Base-by-base conservation (phyloP, 129 eudicot genomes). In the Saposhnikovia divaricata region DNA sequence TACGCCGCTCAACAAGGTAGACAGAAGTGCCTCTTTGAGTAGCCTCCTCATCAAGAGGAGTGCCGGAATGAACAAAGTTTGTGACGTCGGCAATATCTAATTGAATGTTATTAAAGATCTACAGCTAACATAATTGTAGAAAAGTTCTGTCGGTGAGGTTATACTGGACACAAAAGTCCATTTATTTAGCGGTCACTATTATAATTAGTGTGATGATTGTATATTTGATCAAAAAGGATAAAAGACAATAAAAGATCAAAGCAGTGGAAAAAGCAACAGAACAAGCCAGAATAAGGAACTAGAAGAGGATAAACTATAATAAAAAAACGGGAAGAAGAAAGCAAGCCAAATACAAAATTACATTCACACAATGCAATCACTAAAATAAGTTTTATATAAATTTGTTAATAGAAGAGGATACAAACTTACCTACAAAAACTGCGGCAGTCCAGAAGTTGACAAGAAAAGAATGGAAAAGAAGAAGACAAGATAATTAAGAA, bases 81-180 rank as follows among this genome's bases (percentile, higher is more conserved):
- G 99, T 95, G 77, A 95, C 99, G 82, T 95, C 99, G 81, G 99
- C 99, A 87, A 95, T 95, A 86, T 95, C 99, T 95, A 66, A 74
- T 81, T 68, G 38, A 39, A 71, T 45, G 53, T 14, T 50, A 85
- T 92, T 68, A 92, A 95, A 85, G 91, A 85, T 80, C 65, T 37
- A 80, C 78, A 80, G 13, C 57, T 57, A 76, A 74, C 13, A 44
- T 47, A 40, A 74, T n/a, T 45, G 78, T 44, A 34, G 18, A 74
- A 46, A 46, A 39, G 23, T 15, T 45, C 78, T 45, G 23, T 66
- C 4, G 23, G 42, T 4, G 43, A 68, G 9, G 9, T 12, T 68
- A 31, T 12, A 14, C 9, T 68, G 42, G 43, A 68, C 23, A 4
- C 23, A 13, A 68, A 31, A 27, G 14, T 11, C 43, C 23, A 68